Percentiles rank a stretch among this genome's conserved stretches.
Evolutionary conservation across 2,329 filamentous ascomycete species (phyloP).

Genomic region (Aspergillus brasiliensis): DNA sequence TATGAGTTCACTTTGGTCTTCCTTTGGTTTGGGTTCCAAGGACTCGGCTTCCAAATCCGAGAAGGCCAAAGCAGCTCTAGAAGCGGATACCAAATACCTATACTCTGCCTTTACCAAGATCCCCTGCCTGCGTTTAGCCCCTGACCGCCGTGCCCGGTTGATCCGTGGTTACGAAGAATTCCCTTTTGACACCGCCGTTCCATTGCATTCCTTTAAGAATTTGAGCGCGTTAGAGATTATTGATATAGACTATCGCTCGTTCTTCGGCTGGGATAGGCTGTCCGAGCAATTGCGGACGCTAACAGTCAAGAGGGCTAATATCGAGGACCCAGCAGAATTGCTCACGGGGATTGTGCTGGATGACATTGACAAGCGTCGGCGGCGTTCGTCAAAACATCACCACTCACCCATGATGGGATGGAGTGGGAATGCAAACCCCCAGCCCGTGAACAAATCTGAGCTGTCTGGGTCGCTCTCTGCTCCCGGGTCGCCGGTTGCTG

Average conservation of each 20-base stretch:
- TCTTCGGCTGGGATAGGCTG: slow-evolving; percentile 94
- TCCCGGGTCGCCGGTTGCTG: slow-evolving; percentile 64
- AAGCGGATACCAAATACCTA: slow-evolving; percentile 89
- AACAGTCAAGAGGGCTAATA: slow-evolving; percentile 79
- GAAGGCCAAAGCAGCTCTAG: slow-evolving; percentile 81
- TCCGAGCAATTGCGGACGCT: slow-evolving; percentile 90
- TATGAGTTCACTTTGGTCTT: slow-evolving; percentile 92
- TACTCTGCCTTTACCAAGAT: slow-evolving; percentile 99
- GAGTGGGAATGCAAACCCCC: slow-evolving; percentile 59
- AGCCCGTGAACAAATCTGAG: slow-evolving; percentile 64
- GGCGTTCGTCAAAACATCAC: slow-evolving; percentile 83
- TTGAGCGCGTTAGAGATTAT: slow-evolving; percentile 89
- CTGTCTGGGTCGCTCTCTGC: slow-evolving; percentile 67
- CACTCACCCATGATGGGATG: slow-evolving; percentile 75
- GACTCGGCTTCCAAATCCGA: slow-evolving; percentile 81
- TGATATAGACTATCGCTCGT: slow-evolving; percentile 94
- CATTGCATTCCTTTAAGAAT: slow-evolving; percentile 96
- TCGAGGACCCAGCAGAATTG: slow-evolving; percentile 89
- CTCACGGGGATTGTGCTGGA: slow-evolving; percentile 92
- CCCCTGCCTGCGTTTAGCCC: slow-evolving; percentile 82
- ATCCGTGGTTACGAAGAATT: slow-evolving; percentile 97
- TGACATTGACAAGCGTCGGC: slow-evolving; percentile 89
- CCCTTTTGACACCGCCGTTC: slow-evolving; percentile 95
- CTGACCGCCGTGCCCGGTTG: slow-evolving; percentile 87
- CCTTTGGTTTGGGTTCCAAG: slow-evolving; percentile 77